These are phyloP conservation scores for Salix brachista DNA, from an alignment of 345 rosid species.

Conservation along the genomic window DNA sequence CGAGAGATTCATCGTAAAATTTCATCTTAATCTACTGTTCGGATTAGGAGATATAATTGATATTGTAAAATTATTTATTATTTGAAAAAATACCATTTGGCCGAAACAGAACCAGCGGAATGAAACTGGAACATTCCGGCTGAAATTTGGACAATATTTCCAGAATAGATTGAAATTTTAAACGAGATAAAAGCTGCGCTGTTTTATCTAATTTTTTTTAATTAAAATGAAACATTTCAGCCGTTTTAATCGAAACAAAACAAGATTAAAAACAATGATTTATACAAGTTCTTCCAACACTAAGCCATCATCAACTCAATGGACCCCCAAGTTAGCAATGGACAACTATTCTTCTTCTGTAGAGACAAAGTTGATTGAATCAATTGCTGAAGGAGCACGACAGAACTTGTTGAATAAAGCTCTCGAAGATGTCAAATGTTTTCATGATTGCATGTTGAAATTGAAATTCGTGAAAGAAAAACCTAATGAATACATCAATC, in stretches of 20 bases:
- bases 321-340: not conserved
- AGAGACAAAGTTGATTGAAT: not conserved
- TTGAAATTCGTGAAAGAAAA: no score
- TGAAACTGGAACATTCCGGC: no score
- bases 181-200: rapidly evolving
- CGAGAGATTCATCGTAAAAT: no score
- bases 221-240: rapidly evolving
- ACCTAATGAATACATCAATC: no score
- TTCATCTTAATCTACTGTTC: no score
- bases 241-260: rapidly evolving
- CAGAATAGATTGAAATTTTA: rapidly evolving
- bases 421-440: not conserved
- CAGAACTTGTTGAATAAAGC: not conserved
- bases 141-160: no score
- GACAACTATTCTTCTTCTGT: not conserved
- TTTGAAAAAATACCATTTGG: no score
- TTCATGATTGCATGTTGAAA: no score
- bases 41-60: no score
- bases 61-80: no score
- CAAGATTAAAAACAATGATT: no score
- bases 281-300: not conserved
- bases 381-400: not conserved
- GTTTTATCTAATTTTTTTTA: no score
- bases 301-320: not conserved
- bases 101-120: rapidly evolving